These are phyloP conservation scores for Pelargonium citronellum DNA, from an alignment of 441 rosid species.

Conservation along the genomic window DNA sequence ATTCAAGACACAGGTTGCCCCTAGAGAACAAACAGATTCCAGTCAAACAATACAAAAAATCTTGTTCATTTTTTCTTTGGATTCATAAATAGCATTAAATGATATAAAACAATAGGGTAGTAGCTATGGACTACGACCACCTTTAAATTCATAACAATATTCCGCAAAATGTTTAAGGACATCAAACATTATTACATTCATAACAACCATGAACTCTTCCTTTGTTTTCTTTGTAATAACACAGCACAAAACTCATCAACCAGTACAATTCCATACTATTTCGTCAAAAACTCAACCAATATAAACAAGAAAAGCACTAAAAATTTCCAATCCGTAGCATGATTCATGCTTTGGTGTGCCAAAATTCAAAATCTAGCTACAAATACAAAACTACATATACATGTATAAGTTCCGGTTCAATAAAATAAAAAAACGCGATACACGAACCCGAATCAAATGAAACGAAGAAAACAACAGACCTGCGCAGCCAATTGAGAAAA, in stretches of 20 bases:
- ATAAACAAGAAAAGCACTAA: not conserved
- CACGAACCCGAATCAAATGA: not conserved
- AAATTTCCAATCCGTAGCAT: not conserved
- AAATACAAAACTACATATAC: not conserved
- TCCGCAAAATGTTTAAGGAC: not conserved
- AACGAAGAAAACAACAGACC: slow-evolving; percentile 25
- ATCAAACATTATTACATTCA: not conserved
- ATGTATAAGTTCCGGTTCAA: not conserved
- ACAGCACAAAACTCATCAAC: not conserved
- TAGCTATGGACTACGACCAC: not conserved
- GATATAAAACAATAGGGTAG: not conserved
- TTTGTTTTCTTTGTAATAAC: no score
- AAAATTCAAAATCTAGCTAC: not conserved
- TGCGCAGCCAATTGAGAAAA: slow-evolving; percentile 73
- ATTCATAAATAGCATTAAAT: not conserved
- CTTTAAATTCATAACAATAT: not conserved
- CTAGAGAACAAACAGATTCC: no score
- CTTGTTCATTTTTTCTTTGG: no score
- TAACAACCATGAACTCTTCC: no score
- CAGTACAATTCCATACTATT: not conserved
- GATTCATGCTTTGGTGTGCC: not conserved
- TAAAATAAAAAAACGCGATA: not conserved
- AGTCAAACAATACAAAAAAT: no score
- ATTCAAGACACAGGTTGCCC: no score
- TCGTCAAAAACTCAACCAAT: not conserved